These are phyloP conservation scores for Takakia lepidozioides DNA, from an alignment of 225 moss, liverwort and hornwort genomes.

Conservation along the genomic window DNA sequence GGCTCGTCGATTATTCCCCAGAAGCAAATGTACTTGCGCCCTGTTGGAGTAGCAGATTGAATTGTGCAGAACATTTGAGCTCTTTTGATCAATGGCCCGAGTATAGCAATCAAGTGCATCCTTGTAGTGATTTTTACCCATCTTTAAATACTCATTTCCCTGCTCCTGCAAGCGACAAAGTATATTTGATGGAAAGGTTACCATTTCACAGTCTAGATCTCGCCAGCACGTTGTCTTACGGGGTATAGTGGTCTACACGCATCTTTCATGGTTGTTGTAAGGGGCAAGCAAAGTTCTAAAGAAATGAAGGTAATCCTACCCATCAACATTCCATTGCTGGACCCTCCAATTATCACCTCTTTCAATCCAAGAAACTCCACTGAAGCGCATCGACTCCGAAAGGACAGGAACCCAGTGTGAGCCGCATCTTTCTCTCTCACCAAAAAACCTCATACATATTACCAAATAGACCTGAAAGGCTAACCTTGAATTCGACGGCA, in stretches of 20 bases:
- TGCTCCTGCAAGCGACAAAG: slow-evolving; percentile 48
- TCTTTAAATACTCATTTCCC: slow-evolving; percentile 80
- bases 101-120: slow-evolving; percentile 90
- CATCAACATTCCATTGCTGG: too few species aligned
- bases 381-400: neutral
- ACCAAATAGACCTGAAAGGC: neutral
- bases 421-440: too few species aligned
- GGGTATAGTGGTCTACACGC: too few species aligned
- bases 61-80: slow-evolving; percentile 44
- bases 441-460: neutral
- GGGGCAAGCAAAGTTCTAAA: too few species aligned
- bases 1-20: slow-evolving; percentile 81
- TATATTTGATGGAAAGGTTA: neutral
- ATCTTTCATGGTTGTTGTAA: too few species aligned
- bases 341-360: too few species aligned
- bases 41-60: slow-evolving; percentile 78
- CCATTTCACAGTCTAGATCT: too few species aligned
- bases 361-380: neutral
- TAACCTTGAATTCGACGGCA: slow-evolving; percentile 71
- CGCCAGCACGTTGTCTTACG: too few species aligned
- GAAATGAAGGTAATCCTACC: too few species aligned
- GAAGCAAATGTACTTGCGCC: slow-evolving; percentile 76
- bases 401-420: too few species aligned
- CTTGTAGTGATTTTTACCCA: slow-evolving; percentile 75
- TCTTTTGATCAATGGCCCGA: slow-evolving; percentile 60